Evolutionary conservation across 306 rosid species (phyloP), one percentile per base, ranked within the genome.

Genomic region (Lotus japonicus): DNA sequence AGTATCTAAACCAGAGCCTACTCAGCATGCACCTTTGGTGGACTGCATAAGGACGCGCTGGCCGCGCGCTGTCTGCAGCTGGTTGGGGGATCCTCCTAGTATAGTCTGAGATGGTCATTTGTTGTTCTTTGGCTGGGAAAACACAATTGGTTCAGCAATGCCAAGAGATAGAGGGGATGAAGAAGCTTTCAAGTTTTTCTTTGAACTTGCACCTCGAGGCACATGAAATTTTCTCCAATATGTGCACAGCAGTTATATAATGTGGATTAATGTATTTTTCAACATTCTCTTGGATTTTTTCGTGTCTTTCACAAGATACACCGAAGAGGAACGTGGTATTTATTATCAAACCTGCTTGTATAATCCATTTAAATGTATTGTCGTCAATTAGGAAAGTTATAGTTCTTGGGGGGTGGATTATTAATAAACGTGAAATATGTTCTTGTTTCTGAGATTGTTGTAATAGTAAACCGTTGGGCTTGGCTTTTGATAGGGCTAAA

Each of bases 41-140:
- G 99, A 94, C 82, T 94, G 99, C 85, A 80, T 94, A 68, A 82
- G 90, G 59, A 94, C 99, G 0, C 97, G 99, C 26, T 94, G 97
- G 99, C 78, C 92, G 0, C 96, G 96, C 35, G 90, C 99, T 8
- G 77, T 81, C 61, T 94, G 96, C 84, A 84, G 77, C 53, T 94
- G 99, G 99, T 79, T 78, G 0, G 99, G 99, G 21, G 96, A 94
- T 62, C 87, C 95, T 17, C 99, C 99, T 36, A 94, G 99, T 71
- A 94, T 94, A 63, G 98, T 94, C 65, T 90, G 92, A 88, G 49
- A 48, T 46, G 33, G 63, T 16, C n/a, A 10, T 61, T 72, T 12
- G 14, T 53, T 48, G 41, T 44, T 61, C 55, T 66, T 70, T 66
- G 21, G 11, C 69, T 77, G 74, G 72, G 31, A 55, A 13, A 74